A percentile compares a stretch with the other conserved stretches of the same genome.
Conservation (phyloP, 768 basidiomycete species). For the Mycena vulgaris region DNA sequence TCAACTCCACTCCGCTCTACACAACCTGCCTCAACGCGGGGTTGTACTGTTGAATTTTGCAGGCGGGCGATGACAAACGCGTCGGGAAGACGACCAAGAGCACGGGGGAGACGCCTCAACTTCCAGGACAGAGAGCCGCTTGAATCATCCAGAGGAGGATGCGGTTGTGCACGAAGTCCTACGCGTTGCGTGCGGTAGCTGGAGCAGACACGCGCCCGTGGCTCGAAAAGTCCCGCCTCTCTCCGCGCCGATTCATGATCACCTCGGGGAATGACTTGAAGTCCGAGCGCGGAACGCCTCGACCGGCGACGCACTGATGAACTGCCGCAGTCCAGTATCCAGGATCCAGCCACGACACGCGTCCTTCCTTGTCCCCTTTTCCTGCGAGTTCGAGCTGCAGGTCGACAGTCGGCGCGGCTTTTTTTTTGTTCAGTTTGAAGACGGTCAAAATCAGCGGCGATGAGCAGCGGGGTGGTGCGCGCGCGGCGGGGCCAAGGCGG, state of each 20-base stretch:
- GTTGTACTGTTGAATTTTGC: constrained; percentile 8
- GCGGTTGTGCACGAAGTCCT: background rate
- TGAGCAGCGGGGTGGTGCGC: too few species aligned
- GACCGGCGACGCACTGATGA: constrained; percentile 6
- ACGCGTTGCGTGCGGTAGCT: constrained; percentile 1
- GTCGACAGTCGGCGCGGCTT: too few species aligned
- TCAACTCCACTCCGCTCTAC: constrained; percentile 3
- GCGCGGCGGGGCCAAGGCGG: too few species aligned
- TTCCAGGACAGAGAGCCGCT: constrained; percentile 11
- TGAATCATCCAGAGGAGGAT: constrained; percentile 7
- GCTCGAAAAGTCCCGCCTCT: background rate
- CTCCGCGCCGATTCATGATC: constrained; percentile 1
- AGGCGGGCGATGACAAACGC: background rate
- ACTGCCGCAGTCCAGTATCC: constrained; percentile 4
- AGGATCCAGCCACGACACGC: constrained; percentile 6
- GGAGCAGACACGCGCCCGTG: constrained; percentile 2
- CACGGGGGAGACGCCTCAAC: constrained; percentile 1
- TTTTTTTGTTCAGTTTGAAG: too few species aligned
- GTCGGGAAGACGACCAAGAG: background rate
- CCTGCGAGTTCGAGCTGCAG: constrained; percentile 13
- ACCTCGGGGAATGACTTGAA: constrained; percentile 6
- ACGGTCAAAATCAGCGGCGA: too few species aligned
- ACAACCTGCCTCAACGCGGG: constrained; percentile 9
- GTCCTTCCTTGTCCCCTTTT: constrained; percentile 9
- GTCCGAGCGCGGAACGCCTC: constrained; percentile 6